phyloP scores from a whole-genome alignment of 805 yeast species.

The Candida lessepsii region DNA sequence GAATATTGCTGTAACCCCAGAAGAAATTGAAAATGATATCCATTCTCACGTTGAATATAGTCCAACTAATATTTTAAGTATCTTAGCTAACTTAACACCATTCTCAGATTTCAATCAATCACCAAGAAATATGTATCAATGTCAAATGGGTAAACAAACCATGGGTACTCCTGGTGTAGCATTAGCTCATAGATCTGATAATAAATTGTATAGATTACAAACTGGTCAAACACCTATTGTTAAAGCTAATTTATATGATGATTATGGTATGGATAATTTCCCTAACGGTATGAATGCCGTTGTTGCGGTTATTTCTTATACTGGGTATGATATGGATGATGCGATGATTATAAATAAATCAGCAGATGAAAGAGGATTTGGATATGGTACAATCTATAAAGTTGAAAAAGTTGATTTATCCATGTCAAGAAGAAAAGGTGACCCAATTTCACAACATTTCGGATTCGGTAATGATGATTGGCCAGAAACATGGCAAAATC shows the following conservation, averaged over 20 bases:
- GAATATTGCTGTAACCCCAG: conserved; percentile 93
- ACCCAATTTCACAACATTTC: conserved; percentile 89
- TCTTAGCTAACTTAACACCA: conserved; percentile 95
- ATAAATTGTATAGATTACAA: conserved; percentile 89
- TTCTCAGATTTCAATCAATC: conserved; percentile 98
- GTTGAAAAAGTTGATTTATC: conserved; percentile 87
- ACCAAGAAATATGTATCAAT: conserved; percentile 99
- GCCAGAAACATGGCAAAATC: conserved; percentile 89
- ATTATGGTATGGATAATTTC: conserved; percentile 96
- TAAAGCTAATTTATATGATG: conserved; percentile 88
- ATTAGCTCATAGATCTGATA: conserved; percentile 85
- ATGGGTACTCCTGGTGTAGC: conserved; percentile 99
- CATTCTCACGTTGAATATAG: conserved; percentile 94
- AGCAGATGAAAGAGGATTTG: conserved; percentile 97
- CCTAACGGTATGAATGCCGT: conserved; percentile 99
- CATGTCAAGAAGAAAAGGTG: conserved; percentile 79
- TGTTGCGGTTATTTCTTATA: conserved; percentile 97
- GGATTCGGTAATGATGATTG: conserved; percentile 93
- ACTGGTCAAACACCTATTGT: conserved; percentile 97
- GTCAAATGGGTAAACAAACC: conserved; percentile 99
- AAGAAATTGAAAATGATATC: conserved; percentile 74
- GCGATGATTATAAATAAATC: conserved; percentile 98
- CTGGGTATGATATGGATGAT: conserved; percentile 99
- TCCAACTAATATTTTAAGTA: conserved; percentile 92
- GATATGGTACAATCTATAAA: conserved; percentile 94